Evolutionary conservation across 2,329 filamentous ascomycete genomes (phyloP).

Genomic region (Fusarium armeniacum): DNA sequence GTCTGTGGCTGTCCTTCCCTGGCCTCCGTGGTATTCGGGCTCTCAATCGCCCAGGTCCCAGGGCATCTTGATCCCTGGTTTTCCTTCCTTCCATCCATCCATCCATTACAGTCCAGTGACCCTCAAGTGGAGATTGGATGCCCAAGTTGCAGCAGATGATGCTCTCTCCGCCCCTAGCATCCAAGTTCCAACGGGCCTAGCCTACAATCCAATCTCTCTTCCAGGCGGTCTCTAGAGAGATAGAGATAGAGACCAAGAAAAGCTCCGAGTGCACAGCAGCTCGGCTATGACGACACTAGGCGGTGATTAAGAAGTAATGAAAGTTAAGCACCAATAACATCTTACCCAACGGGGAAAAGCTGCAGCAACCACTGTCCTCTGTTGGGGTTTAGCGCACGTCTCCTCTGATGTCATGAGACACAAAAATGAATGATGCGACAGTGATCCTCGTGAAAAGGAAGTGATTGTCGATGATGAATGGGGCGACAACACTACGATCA

Average conservation of each 20-base stretch:
- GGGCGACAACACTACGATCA: constrained; percentile 7
- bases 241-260: constrained; percentile 16
- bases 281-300: constrained; percentile 38
- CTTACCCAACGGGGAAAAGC: constrained; percentile 31
- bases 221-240: constrained; percentile 8
- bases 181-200: constrained; percentile 24
- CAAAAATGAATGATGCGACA: constrained; percentile 37
- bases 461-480: constrained; percentile 36
- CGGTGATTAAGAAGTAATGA: constrained; percentile 9
- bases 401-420: constrained; percentile 41
- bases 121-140: constrained; percentile 4
- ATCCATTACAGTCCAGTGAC: constrained; percentile 9
- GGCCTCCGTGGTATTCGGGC: background rate
- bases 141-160: constrained; percentile 24
- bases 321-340: constrained; percentile 18
- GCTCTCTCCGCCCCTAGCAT: constrained; percentile 9
- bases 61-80: constrained; percentile 18
- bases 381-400: constrained; percentile 21
- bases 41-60: constrained; percentile 1
- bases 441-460: constrained; percentile 23
- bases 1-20: background rate
- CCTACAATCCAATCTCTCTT: constrained; percentile 27
- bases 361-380: constrained; percentile 20
- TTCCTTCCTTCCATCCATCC: constrained; percentile 10
- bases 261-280: constrained; percentile 19